A percentile compares a stretch with the other conserved stretches of the same genome.
Conservation (phyloP, 768 basidiomycete genomes). For the Boletellus sp. region DNA sequence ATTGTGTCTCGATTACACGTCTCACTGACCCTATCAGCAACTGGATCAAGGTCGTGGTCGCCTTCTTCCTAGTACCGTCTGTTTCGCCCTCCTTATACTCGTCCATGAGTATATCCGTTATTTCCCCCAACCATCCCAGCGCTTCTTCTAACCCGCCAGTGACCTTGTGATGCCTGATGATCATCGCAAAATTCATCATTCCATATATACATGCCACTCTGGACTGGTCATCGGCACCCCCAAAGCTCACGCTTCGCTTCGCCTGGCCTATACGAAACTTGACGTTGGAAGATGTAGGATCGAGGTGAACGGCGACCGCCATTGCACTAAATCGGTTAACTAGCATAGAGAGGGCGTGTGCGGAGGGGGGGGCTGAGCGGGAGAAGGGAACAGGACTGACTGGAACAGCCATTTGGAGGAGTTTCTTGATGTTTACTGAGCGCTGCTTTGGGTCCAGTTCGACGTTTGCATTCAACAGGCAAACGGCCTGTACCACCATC, state of each 20-base stretch:
- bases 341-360: conserved; percentile 65
- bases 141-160: conserved; percentile 45
- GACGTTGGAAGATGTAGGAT: conserved; percentile 45
- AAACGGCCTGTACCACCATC: conserved; percentile 64
- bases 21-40: conserved; percentile 57
- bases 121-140: conserved; percentile 61
- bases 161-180: conserved; percentile 52
- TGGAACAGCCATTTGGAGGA: conserved; percentile 70
- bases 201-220: conserved; percentile 74
- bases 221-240: conserved; percentile 57
- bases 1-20: conserved; percentile 43
- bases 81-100: conserved; percentile 45
- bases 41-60: conserved; percentile 41
- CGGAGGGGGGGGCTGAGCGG: conserved; percentile 45
- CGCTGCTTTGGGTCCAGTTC: conserved; percentile 32
- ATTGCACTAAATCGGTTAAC: conserved; percentile 79
- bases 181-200: conserved; percentile 62
- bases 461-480: conserved; percentile 32
- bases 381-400: conserved; percentile 67
- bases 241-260: conserved; percentile 63
- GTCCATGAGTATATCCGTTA: conserved; percentile 48
- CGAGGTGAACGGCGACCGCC: conserved; percentile 66
- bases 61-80: conserved; percentile 20
- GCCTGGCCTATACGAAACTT: conserved; percentile 60
- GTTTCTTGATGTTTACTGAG: conserved; percentile 52